Evolutionary conservation across 345 rosid species (phyloP), one percentile per base, ranked within the genome.

Genomic region (Pugionium dolabratum): DNA sequence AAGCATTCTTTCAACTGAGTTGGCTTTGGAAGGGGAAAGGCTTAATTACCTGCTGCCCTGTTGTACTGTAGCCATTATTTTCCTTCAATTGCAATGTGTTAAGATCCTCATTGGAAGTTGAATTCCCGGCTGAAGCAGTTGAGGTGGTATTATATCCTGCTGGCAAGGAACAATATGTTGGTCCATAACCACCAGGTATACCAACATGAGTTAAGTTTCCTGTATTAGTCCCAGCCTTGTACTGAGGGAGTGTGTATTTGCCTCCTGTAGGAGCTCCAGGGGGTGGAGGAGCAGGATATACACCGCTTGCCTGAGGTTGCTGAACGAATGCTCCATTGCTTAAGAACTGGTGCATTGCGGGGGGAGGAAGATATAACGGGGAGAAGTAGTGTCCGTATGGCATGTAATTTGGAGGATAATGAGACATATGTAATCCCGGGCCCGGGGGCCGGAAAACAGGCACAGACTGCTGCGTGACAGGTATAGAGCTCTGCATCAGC

Each of bases 401-500:
- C 66, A 92, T 69, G 78, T 81, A 92, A 58, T 87, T 92, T 76
- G 91, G 91, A 49, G 93, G 90, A 76, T 79, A 92, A 79, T 82
- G 96, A n/a, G 98, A 73, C 68, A 87, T 61, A 53, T 89, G 97
- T 80, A 92, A 74, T 32, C 96, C 64, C 27, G 18, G 18, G 18
- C 18, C 18, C 18, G 97, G 91, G 18, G 98, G 84, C 7, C 95
- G 89, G 69, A 84, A 92, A 39, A 86, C 88, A 33, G 93, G 90
- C 36, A 86, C 78, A 75, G 88, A 86, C 71, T 87, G 98, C 75
- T 92, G 98, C 56, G 87, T 80, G 70, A 78, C 80, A 54, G 95
- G 66, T 33, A 91, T 57, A 65, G 98, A 89, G 77, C 85, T 89
- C 70, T 89, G 98, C 93, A 85, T 80, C 49, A 77, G 71, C 51